These are phyloP conservation scores for Xylaria sp. DNA, from an alignment of 2,329 filamentous ascomycete species.

Conservation along the genomic window DNA sequence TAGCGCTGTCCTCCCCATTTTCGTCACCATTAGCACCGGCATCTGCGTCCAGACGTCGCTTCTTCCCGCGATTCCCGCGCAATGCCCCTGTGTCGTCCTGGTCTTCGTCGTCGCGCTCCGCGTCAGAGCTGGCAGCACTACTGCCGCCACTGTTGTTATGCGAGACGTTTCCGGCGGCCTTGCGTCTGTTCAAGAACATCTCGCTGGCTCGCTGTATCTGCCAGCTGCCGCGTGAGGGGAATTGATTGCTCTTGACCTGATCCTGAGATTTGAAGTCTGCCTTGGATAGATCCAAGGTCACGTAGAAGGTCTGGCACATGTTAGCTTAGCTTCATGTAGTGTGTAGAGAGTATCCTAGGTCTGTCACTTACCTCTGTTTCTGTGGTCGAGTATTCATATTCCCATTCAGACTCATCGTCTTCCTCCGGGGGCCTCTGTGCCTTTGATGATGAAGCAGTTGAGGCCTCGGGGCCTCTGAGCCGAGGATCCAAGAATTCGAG, in stretches of 20 bases:
- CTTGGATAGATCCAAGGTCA: constrained; percentile 67
- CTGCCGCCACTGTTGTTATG: constrained; percentile 23
- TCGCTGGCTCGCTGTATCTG: constrained; percentile 46
- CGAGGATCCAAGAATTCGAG: constrained; percentile 26
- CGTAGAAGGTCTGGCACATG: constrained; percentile 62
- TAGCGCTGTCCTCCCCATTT: constrained; percentile 33
- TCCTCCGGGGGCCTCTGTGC: constrained; percentile 32
- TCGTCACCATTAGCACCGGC: constrained; percentile 2
- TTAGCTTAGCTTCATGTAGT: constrained; percentile 16
- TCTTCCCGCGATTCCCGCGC: constrained; percentile 22
- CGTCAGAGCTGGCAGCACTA: constrained; percentile 27
- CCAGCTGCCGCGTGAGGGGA: constrained; percentile 51
- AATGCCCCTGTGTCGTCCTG: constrained; percentile 24
- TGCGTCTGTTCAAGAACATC: constrained; percentile 32
- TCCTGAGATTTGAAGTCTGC: constrained; percentile 59
- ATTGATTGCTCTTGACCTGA: constrained; percentile 42
- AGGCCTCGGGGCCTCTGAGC: constrained; percentile 23
- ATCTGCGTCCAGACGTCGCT: too few species aligned
- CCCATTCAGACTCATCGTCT: constrained; percentile 66
- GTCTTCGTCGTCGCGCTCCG: constrained; percentile 34
- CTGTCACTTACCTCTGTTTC: constrained; percentile 60
- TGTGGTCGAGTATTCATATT: constrained; percentile 69
- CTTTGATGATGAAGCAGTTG: constrained; percentile 7
- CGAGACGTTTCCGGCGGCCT: constrained; percentile 13
- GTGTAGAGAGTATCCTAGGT: not conserved